These are phyloP conservation scores for Wallacemonas sp. DNA, from an alignment of 208 protist genomes.

Conservation along the genomic window DNA sequence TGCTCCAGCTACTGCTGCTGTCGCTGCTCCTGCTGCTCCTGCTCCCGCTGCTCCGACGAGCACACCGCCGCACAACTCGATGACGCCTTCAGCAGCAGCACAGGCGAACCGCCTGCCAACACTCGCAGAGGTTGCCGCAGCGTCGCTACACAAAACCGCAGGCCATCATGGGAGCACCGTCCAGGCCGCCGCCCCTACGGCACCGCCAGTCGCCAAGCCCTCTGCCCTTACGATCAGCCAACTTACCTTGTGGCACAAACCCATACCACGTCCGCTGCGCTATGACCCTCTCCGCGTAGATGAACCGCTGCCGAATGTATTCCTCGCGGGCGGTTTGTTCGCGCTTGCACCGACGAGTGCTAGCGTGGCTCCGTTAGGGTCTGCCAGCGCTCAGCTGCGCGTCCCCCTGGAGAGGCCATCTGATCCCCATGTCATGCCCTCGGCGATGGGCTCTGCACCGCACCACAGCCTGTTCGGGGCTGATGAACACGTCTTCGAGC, in stretches of 20 bases:
- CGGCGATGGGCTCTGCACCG: not conserved
- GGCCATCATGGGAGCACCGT: not conserved
- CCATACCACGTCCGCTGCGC: not conserved
- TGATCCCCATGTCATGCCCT: too few relatives aligned
- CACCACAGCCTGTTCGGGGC: slow-evolving; percentile 26
- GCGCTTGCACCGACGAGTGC: slow-evolving; percentile 30
- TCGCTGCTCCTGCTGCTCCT: too few relatives aligned
- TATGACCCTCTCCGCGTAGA: slow-evolving; percentile 51
- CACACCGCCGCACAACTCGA: not conserved
- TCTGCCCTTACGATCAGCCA: not conserved
- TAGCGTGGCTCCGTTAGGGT: slow-evolving; percentile 27
- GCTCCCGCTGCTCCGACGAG: not conserved
- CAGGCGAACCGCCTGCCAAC: not conserved
- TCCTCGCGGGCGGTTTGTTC: slow-evolving; percentile 46
- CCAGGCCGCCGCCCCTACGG: not conserved
- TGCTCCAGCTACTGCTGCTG: not conserved
- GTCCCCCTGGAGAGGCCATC: too few relatives aligned
- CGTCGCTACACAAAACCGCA: not conserved
- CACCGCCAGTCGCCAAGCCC: not conserved
- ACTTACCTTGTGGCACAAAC: not conserved
- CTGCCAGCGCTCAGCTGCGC: slow-evolving; percentile 16
- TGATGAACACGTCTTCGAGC: slow-evolving; percentile 26
- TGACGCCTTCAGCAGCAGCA: not conserved
- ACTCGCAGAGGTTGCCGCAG: not conserved
- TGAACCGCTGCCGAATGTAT: slow-evolving; percentile 40